Conservation (phyloP, 345 rosid species). For the Acer campestre region DNA sequence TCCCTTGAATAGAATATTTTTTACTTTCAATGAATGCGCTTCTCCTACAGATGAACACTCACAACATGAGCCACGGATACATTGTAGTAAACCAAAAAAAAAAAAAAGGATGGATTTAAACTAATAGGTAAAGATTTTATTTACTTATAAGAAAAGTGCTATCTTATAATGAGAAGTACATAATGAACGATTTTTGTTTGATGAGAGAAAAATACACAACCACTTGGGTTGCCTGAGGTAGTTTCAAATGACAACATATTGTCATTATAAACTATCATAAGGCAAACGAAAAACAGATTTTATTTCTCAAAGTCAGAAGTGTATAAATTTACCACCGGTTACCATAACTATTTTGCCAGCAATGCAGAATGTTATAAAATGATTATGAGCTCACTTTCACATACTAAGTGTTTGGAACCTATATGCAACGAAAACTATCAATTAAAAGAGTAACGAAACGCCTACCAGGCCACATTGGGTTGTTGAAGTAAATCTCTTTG, state of each 20-base stretch:
- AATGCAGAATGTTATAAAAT: background rate
- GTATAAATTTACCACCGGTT: background rate
- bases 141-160: background rate
- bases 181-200: background rate
- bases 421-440: background rate
- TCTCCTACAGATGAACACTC: conserved; percentile 59
- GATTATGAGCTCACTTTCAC: background rate
- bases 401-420: background rate
- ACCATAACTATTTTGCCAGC: background rate
- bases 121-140: background rate
- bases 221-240: background rate
- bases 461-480: conserved; percentile 99
- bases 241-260: background rate
- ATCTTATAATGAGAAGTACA: background rate
- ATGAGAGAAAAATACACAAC: background rate
- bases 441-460: conserved; percentile 3
- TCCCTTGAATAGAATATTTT: conserved; percentile 63
- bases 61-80: background rate
- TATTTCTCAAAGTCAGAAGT: background rate
- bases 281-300: background rate
- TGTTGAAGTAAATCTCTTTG: conserved; percentile 78
- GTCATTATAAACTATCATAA: background rate
- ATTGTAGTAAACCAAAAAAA: background rate
- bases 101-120: background rate
- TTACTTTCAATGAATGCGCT: conserved; percentile 88